Conservation (phyloP, 257 asterid genomes). For the Knoxia roxburghii region DNA sequence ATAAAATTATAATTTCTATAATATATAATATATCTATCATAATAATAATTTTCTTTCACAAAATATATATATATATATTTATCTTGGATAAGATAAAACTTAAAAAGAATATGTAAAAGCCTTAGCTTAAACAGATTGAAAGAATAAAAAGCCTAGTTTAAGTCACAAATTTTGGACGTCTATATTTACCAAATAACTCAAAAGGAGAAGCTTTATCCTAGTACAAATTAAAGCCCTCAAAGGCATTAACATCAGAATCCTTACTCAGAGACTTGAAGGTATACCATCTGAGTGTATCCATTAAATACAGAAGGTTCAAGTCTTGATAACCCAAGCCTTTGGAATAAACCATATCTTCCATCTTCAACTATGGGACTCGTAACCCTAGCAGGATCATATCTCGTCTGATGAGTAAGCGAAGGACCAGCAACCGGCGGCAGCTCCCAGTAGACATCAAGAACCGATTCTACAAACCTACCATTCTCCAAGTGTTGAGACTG, state of each 20-base stretch:
- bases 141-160: no score
- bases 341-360: slow-evolving; percentile 69
- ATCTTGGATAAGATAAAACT: no score
- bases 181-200: no score
- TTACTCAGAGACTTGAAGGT: slow-evolving; percentile 68
- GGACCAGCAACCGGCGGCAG: slow-evolving; percentile 98
- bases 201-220: no score
- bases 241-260: slow-evolving; percentile 20
- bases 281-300: slow-evolving; percentile 99
- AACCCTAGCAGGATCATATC: slow-evolving; percentile 93
- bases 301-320: slow-evolving; percentile 75
- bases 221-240: no score
- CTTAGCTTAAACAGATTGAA: no score
- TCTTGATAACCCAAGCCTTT: slow-evolving; percentile 58
- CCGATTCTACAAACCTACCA: slow-evolving; percentile 84
- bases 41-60: no score
- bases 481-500: slow-evolving; percentile 63
- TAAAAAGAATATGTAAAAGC: no score
- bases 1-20: no score
- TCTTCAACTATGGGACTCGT: slow-evolving; percentile 78
- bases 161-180: no score
- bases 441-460: slow-evolving; percentile 89
- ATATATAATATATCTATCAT: no score
- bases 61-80: no score
- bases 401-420: slow-evolving; percentile 88